Conservation (phyloP, 495 filamentous ascomycete species). For the Daldinia grandis region DNA sequence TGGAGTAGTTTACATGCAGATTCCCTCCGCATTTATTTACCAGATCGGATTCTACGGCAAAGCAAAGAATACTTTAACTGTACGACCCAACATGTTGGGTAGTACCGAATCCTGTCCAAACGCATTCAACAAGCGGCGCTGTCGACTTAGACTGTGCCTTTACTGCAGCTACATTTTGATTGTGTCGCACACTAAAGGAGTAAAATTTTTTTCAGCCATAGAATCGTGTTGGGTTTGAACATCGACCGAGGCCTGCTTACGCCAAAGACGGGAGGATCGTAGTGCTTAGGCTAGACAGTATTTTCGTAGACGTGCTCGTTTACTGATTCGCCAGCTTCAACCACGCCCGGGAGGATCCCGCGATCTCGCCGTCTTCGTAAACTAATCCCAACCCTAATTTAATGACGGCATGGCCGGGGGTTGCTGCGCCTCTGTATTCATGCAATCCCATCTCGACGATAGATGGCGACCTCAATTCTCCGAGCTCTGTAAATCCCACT, state of each 20-base stretch:
- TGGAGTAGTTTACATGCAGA: constrained; percentile 29
- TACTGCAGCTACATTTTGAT: neutral
- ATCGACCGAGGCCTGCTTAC: constrained; percentile 17
- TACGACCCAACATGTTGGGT: constrained; percentile 30
- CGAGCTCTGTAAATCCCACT: constrained; percentile 22
- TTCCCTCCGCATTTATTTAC: constrained; percentile 37
- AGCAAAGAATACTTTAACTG: constrained; percentile 25
- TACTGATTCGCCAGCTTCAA: constrained; percentile 15
- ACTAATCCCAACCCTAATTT: constrained; percentile 24
- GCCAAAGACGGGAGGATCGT: constrained; percentile 26
- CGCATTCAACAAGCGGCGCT: constrained; percentile 15
- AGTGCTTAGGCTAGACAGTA: constrained; percentile 18
- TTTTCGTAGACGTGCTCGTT: constrained; percentile 13
- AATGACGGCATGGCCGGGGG: constrained; percentile 28
- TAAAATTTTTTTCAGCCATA: neutral
- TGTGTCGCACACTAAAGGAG: neutral
- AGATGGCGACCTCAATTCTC: constrained; percentile 30
- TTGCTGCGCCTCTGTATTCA: constrained; percentile 32
- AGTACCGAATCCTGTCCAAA: constrained; percentile 32
- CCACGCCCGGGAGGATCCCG: constrained; percentile 28
- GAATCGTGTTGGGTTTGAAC: neutral
- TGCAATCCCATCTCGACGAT: constrained; percentile 27
- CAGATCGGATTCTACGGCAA: constrained; percentile 35
- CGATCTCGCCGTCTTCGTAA: constrained; percentile 35
- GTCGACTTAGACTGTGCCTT: constrained; percentile 22